phyloP scores from a whole-genome alignment of 179 eudicot genomes.

The Amaranthus tricolor region DNA sequence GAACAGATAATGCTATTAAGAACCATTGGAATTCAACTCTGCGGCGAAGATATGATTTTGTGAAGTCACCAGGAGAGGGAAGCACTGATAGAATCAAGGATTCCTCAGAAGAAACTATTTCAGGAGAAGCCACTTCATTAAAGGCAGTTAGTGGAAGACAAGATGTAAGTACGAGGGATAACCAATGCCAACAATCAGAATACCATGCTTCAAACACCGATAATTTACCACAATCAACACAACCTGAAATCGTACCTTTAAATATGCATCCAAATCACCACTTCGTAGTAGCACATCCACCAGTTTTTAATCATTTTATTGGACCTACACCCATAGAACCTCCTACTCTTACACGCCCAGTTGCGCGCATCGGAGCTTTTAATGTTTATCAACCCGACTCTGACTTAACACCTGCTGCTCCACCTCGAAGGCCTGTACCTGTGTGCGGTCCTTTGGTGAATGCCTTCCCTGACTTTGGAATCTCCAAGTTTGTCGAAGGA shows the following conservation, averaged over 20 bases:
- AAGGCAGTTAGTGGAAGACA: constrained; percentile 37
- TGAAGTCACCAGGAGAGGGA: constrained; percentile 32
- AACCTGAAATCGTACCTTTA: constrained; percentile 25
- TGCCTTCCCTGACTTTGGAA: constrained; percentile 39
- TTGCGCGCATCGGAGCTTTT: constrained; percentile 67
- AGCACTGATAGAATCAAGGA: constrained; percentile 43
- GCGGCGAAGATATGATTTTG: constrained; percentile 46
- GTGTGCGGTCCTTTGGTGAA: constrained; percentile 54
- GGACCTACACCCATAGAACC: constrained; percentile 20
- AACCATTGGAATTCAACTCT: constrained; percentile 94
- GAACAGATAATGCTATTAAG: constrained; percentile 88
- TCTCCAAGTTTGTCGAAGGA: constrained; percentile 48
- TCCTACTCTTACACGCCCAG: constrained; percentile 46
- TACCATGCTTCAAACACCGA: constrained; percentile 17
- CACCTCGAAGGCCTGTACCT: constrained; percentile 34
- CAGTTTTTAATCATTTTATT: constrained; percentile 16
- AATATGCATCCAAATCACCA: constrained; percentile 20
- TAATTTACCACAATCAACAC: constrained; percentile 10
- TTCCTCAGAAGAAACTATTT: constrained; percentile 63
- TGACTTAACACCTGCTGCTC: constrained; percentile 17
- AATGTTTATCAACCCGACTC: constrained; percentile 44
- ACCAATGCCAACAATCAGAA: constrained; percentile 20
- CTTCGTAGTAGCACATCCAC: background rate
- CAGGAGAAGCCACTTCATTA: constrained; percentile 48
- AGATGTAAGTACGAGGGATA: constrained; percentile 22